phyloP scores from a whole-genome alignment of 2,329 filamentous ascomycete species.

The Fusarium aywerte region DNA sequence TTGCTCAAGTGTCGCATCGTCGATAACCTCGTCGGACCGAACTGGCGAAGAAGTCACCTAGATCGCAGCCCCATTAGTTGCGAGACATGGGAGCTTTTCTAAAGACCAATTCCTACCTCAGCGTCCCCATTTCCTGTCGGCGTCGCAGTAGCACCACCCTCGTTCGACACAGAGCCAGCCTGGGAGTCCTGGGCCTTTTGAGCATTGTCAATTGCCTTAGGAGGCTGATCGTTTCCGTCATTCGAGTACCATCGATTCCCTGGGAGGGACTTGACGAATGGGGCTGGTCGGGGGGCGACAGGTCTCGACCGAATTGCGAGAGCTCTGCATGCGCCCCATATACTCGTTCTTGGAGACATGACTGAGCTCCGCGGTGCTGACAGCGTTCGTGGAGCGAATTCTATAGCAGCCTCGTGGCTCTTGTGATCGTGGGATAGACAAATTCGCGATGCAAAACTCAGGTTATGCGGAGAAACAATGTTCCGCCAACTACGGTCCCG shows the following conservation, averaged over 20 bases:
- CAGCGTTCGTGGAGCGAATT: slow-evolving; percentile 43
- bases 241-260: slow-evolving; percentile 48
- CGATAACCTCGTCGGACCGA: slow-evolving; percentile 42
- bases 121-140: slow-evolving; percentile 15
- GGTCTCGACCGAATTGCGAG: slow-evolving; percentile 48
- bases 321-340: slow-evolving; percentile 52
- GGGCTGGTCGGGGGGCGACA: slow-evolving; percentile 40
- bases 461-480: slow-evolving; percentile 36
- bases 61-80: slow-evolving; percentile 31
- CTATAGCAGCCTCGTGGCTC: slow-evolving; percentile 40
- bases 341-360: slow-evolving; percentile 51
- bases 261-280: slow-evolving; percentile 39
- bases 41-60: slow-evolving; percentile 26
- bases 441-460: slow-evolving; percentile 46
- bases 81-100: slow-evolving; percentile 9
- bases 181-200: slow-evolving; percentile 20
- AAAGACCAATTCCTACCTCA: slow-evolving; percentile 42
- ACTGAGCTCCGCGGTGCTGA: slow-evolving; percentile 46
- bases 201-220: slow-evolving; percentile 39
- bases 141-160: background rate
- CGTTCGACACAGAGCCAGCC: slow-evolving; percentile 9
- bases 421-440: slow-evolving; percentile 37
- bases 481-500: slow-evolving; percentile 23
- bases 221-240: slow-evolving; percentile 47
- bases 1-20: slow-evolving; percentile 53